Percentiles rank a stretch among this genome's conserved stretches.
Conservation (phyloP, 176 grass and related monocot species). For the Paspalum vaginatum region DNA sequence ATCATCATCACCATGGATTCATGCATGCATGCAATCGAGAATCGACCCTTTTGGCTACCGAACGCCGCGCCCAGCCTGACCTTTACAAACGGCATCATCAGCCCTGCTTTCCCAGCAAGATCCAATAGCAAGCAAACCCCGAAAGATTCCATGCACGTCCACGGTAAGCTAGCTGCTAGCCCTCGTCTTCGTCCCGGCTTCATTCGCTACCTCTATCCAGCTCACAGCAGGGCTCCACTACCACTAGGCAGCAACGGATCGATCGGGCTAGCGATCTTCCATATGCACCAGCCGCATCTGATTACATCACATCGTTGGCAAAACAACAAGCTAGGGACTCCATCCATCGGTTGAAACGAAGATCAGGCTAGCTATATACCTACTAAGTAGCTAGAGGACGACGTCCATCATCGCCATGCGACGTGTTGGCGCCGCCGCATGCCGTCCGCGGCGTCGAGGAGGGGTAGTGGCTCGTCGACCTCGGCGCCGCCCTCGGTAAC, state of each 20-base stretch:
- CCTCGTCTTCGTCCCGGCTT: not conserved
- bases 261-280: not conserved
- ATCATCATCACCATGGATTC: not conserved
- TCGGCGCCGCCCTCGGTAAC: constrained; percentile 59
- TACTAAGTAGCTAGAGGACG: constrained; percentile 21
- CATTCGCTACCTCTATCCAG: constrained; percentile 22
- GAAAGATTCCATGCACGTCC: constrained; percentile 63
- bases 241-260: not conserved
- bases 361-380: constrained; percentile 2
- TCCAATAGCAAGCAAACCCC: constrained; percentile 57
- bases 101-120: constrained; percentile 26
- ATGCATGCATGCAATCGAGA: not conserved
- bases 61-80: constrained; percentile 13
- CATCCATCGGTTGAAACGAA: constrained; percentile 15
- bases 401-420: constrained; percentile 34
- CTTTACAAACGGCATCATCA: constrained; percentile 52
- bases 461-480: constrained; percentile 31
- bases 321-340: constrained; percentile 6
- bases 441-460: constrained; percentile 5
- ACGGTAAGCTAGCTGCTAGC: constrained; percentile 3
- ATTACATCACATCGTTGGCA: constrained; percentile 24
- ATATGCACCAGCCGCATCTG: constrained; percentile 21
- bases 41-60: constrained; percentile 5
- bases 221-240: constrained; percentile 26
- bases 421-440: constrained; percentile 30